Percentiles rank a stretch among this genome's conserved stretches.
phyloP scores from a whole-genome alignment of 2,329 filamentous ascomycete genomes.

The Ophiostoma sp. region DNA sequence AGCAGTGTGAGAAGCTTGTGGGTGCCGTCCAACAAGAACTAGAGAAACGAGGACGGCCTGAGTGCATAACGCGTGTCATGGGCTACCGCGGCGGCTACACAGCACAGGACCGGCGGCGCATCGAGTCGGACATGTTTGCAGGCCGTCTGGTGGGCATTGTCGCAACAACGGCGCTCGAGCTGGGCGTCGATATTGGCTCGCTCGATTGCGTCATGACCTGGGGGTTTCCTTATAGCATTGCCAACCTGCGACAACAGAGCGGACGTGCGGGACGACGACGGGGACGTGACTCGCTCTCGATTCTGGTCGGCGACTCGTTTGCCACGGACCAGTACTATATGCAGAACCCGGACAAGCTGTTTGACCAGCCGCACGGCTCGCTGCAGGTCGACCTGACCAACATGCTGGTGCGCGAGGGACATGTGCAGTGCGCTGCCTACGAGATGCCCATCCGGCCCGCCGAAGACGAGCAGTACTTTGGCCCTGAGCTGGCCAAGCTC shows the following conservation, averaged over 20 bases:
- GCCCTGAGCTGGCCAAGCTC: slow-evolving; percentile 67
- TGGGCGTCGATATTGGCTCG: slow-evolving; percentile 93
- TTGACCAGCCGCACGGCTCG: slow-evolving; percentile 85
- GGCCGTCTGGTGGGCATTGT: slow-evolving; percentile 91
- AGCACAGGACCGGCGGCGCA: slow-evolving; percentile 80
- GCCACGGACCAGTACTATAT: slow-evolving; percentile 95
- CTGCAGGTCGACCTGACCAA: slow-evolving; percentile 91
- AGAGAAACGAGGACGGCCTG: slow-evolving; percentile 67
- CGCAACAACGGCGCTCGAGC: slow-evolving; percentile 86
- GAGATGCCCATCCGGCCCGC: slow-evolving; percentile 88
- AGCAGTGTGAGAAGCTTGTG: slow-evolving; percentile 83
- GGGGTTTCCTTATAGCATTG: slow-evolving; percentile 93
- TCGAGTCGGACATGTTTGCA: slow-evolving; percentile 96
- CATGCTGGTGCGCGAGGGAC: slow-evolving; percentile 86
- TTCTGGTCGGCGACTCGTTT: slow-evolving; percentile 86
- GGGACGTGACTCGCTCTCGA: slow-evolving; percentile 89
- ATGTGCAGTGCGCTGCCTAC: slow-evolving; percentile 91
- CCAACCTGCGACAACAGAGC: slow-evolving; percentile 91
- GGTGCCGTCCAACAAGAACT: slow-evolving; percentile 79
- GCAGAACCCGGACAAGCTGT: slow-evolving; percentile 91
- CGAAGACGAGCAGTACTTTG: slow-evolving; percentile 78
- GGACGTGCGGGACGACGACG: slow-evolving; percentile 85
- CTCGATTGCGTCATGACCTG: slow-evolving; percentile 92
- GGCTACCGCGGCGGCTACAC: slow-evolving; percentile 95
- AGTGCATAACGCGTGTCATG: slow-evolving; percentile 82